A percentile compares a stretch with the other conserved stretches of the same genome.
Evolutionary conservation across 2,329 filamentous ascomycete genomes (phyloP).

Genomic region (Sodiomyces alkalinus): DNA sequence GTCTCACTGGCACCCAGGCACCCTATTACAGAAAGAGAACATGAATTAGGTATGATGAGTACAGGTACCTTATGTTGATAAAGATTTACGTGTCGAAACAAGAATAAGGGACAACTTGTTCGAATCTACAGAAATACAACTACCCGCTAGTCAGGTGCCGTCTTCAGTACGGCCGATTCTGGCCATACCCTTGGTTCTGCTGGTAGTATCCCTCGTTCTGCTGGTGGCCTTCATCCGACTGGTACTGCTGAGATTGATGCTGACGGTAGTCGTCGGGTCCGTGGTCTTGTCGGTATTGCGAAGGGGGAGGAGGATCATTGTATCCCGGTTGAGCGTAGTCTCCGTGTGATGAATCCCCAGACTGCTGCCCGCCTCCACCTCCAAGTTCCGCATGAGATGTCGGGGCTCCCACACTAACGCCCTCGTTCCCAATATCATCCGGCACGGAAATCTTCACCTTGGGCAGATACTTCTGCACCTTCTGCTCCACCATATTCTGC

Average conservation of each 20-base stretch:
- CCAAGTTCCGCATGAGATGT: slow-evolving; percentile 15
- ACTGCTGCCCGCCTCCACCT: slow-evolving; percentile 16
- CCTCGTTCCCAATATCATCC: slow-evolving; percentile 30
- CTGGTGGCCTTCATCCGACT: slow-evolving; percentile 11
- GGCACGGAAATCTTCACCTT: slow-evolving; percentile 28
- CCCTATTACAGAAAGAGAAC: too few relatives aligned
- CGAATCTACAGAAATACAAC: not conserved
- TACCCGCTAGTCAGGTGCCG: not conserved
- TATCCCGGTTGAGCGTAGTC: slow-evolving; percentile 12
- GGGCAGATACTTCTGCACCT: slow-evolving; percentile 29
- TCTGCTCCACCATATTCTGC: slow-evolving; percentile 27
- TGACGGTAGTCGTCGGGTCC: slow-evolving; percentile 6
- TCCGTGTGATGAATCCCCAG: slow-evolving; percentile 10
- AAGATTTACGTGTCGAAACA: too few relatives aligned
- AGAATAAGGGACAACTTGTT: too few relatives aligned
- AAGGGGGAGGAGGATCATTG: slow-evolving; percentile 8
- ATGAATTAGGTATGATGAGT: too few relatives aligned
- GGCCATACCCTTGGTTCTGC: slow-evolving; percentile 12
- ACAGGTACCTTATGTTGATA: too few relatives aligned
- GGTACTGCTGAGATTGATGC: slow-evolving; percentile 2
- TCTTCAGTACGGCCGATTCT: slow-evolving; percentile 13
- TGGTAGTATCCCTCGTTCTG: slow-evolving; percentile 7
- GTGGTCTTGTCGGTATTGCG: slow-evolving; percentile 6
- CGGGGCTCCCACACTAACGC: slow-evolving; percentile 26
- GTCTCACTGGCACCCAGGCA: too few relatives aligned